Base-by-base conservation (phyloP, 257 asterid genomes). In the Scutellaria minor region DNA sequence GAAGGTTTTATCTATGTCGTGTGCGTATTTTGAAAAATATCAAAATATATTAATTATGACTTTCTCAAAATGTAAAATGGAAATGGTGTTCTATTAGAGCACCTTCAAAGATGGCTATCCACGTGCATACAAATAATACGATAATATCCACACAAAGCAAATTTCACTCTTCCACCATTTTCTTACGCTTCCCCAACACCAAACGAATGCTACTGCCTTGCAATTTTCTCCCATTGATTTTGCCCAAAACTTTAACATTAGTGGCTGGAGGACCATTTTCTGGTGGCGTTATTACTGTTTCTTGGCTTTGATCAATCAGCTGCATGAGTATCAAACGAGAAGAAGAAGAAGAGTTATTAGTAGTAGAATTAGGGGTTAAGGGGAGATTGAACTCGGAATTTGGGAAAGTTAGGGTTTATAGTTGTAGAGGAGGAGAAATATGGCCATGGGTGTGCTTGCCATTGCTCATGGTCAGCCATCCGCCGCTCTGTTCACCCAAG, bases 321-420 rank as follows among this genome's bases (percentile, higher is more conserved):
- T 88, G 92, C 83, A 85, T 83, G 87, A 85, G 81, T 82, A 77
- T 82, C 64, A 66, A 63, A 67, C 80, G 66, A 58, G 83, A 44
- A 66, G 73, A 35, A 59, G 80, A 54, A 72, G 77, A 42, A 61
- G 68, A 54, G 47, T 64, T 56, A 70, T 58, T 55, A 68, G 61
- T 68, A 64, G 63, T 65, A 44, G 73, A 10, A 9, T 13, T 60
- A 15, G 75, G 63, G 46, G 50, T 64, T 18, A 39, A 15, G 54
- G 70, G 37, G 37, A 57, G 50, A 10, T 53, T 77, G 78, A 68
- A 68, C 31, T 58, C 67, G 80, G 59, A 70, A 73, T 78, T 81
- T 62, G 72, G 74, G 75, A 46, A 10, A 6, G 55, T 46, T 69
- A 7, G 68, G 55, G 66, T 10, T 77, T 6, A 45, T 20, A 35